These are phyloP conservation scores for Sarocladium strictum DNA, from an alignment of 2,329 filamentous ascomycete genomes.

Conservation along the genomic window DNA sequence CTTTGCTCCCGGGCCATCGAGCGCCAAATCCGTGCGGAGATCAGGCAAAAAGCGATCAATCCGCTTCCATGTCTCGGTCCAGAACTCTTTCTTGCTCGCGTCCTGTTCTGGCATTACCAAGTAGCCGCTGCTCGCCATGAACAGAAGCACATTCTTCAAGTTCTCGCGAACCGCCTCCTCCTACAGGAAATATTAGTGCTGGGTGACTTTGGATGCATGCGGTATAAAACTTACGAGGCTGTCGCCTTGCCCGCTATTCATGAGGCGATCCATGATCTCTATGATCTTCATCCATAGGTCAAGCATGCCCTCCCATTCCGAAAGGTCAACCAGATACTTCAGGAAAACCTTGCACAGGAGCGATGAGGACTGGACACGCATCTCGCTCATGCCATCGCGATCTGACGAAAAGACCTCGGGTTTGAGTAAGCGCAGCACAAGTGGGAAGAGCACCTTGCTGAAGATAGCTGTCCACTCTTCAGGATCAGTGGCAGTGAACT, in stretches of 20 bases:
- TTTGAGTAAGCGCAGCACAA: constrained; percentile 81
- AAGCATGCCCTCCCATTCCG: constrained; percentile 81
- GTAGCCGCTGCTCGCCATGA: constrained; percentile 87
- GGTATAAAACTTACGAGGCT: constrained; percentile 59
- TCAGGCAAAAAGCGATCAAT: constrained; percentile 61
- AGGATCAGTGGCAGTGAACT: constrained; percentile 76
- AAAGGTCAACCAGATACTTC: constrained; percentile 81
- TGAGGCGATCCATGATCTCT: constrained; percentile 89
- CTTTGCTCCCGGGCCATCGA: constrained; percentile 34
- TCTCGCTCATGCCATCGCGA: constrained; percentile 90
- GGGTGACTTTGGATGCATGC: background rate
- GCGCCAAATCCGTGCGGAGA: constrained; percentile 47
- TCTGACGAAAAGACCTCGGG: constrained; percentile 93
- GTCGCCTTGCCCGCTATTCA: constrained; percentile 91
- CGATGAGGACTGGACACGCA: constrained; percentile 83
- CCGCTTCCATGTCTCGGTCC: constrained; percentile 59
- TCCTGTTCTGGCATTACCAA: constrained; percentile 64
- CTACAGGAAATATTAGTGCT: constrained; percentile 32
- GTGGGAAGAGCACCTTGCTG: constrained; percentile 83
- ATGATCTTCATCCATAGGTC: constrained; percentile 90
- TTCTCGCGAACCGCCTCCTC: constrained; percentile 95
- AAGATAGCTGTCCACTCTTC: constrained; percentile 96
- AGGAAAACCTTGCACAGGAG: constrained; percentile 93
- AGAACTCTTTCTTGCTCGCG: constrained; percentile 48
- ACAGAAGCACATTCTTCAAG: constrained; percentile 90